A percentile compares a stretch with the other conserved stretches of the same genome.
phyloP scores from a whole-genome alignment of 2,329 filamentous ascomycete genomes.

The Rugonectria rugulosa region DNA sequence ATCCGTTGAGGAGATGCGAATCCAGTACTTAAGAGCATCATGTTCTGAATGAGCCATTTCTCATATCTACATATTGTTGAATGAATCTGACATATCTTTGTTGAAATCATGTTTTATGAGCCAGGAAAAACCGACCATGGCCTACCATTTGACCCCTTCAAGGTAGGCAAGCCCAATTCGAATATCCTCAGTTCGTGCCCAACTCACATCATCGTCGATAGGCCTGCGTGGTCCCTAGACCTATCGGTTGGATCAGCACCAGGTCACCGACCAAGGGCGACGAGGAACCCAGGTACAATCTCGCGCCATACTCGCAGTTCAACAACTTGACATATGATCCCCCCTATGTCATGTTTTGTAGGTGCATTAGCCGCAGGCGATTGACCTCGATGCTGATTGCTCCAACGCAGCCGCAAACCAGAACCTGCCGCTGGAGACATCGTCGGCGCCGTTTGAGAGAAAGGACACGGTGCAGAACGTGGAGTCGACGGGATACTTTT shows the following conservation, averaged over 20 bases:
- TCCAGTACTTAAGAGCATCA: too few species aligned
- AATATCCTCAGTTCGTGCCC: too few species aligned
- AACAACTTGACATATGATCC: conserved; percentile 16
- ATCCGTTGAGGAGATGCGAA: too few species aligned
- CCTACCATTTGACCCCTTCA: conserved; percentile 11
- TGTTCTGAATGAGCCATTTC: too few species aligned
- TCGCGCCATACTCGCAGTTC: conserved; percentile 18
- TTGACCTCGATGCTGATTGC: not conserved
- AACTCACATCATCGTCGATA: not conserved
- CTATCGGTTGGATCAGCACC: conserved; percentile 17
- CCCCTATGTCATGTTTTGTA: conserved; percentile 16
- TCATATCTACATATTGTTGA: too few species aligned
- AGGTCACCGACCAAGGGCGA: not conserved
- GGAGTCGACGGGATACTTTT: conserved; percentile 14
- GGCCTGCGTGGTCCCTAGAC: conserved; percentile 14
- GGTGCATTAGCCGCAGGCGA: not conserved
- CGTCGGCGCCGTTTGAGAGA: not conserved
- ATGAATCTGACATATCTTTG: too few species aligned
- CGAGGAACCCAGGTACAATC: conserved; percentile 6
- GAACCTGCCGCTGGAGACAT: not conserved
- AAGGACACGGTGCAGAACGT: conserved; percentile 16
- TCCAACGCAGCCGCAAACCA: conserved; percentile 2
- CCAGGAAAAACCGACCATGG: conserved; percentile 13
- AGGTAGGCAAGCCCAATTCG: not conserved
- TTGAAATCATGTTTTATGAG: conserved; percentile 15